phyloP scores from a whole-genome alignment of 768 basidiomycete genomes.

The Dentipellis sp. region DNA sequence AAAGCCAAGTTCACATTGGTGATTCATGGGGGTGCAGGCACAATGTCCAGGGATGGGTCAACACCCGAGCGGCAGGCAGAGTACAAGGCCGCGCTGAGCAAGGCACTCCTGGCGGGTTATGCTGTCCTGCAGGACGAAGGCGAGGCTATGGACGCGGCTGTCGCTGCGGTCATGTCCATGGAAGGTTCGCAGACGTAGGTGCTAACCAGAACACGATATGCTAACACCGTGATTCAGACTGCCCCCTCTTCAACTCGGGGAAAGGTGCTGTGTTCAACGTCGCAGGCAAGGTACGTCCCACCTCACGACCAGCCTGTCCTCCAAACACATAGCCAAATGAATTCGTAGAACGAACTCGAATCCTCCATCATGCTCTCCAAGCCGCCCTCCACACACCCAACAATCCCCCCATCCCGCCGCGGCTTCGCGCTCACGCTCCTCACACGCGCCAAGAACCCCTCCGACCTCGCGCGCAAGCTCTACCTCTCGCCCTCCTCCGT shows the following conservation, averaged over 20 bases:
- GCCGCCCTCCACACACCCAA: constrained; percentile 57
- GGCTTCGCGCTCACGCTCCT: constrained; percentile 60
- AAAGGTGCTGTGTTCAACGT: constrained; percentile 80
- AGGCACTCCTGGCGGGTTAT: constrained; percentile 55
- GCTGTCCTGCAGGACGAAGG: constrained; percentile 55
- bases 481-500: constrained; percentile 58
- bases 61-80: constrained; percentile 50
- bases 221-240: constrained; percentile 35
- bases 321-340: not conserved
- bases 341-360: constrained; percentile 76
- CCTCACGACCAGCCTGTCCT: not conserved
- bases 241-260: constrained; percentile 68
- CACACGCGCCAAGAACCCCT: constrained; percentile 63
- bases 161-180: constrained; percentile 63
- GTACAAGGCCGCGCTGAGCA: constrained; percentile 46
- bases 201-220: not conserved
- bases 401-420: constrained; percentile 49
- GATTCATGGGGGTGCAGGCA: constrained; percentile 77
- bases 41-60: constrained; percentile 45
- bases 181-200: constrained; percentile 41
- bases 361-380: constrained; percentile 74
- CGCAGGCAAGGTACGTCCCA: constrained; percentile 55
- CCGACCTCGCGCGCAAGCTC: constrained; percentile 55
- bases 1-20: constrained; percentile 36
- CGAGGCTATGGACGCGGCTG: constrained; percentile 76